phyloP scores from a whole-genome alignment of 495 filamentous ascomycete species.

The Penicillium lagena region DNA sequence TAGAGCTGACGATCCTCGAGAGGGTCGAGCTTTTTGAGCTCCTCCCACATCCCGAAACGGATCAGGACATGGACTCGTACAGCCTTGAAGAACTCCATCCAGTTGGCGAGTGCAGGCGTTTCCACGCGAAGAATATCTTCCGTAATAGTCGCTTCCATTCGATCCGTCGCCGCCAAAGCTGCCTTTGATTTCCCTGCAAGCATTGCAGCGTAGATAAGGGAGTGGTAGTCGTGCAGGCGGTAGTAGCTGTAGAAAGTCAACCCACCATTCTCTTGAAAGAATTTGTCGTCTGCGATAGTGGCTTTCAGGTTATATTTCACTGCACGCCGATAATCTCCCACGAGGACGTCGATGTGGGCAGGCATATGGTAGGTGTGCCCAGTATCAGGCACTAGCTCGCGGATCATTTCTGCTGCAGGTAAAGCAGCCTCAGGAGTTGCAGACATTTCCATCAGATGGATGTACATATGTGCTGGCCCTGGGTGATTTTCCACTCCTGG shows the following conservation, averaged over 20 bases:
- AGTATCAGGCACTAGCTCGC: conserved; percentile 51
- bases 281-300: conserved; percentile 51
- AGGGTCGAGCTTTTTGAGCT: conserved; percentile 40
- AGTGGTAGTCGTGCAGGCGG: conserved; percentile 56
- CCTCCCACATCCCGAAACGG: conserved; percentile 57
- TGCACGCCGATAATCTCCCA: conserved; percentile 54
- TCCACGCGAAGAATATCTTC: conserved; percentile 49
- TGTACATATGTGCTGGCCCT: conserved; percentile 57
- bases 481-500: conserved; percentile 40
- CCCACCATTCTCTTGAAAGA: conserved; percentile 36
- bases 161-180: conserved; percentile 43
- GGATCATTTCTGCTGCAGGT: conserved; percentile 47
- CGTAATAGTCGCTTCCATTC: conserved; percentile 47
- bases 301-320: conserved; percentile 51
- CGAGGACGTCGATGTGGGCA: conserved; percentile 55
- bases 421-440: conserved; percentile 48
- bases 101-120: conserved; percentile 61
- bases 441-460: conserved; percentile 66
- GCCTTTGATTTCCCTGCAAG: conserved; percentile 48
- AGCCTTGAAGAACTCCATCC: conserved; percentile 54
- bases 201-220: conserved; percentile 61
- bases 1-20: conserved; percentile 47
- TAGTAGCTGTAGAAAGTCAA: conserved; percentile 61
- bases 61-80: conserved; percentile 57
- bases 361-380: conserved; percentile 66